A percentile compares a stretch with the other conserved stretches of the same genome.
Evolutionary conservation across 257 asterid species (phyloP).

Genomic region (Solanum infundibuliforme): DNA sequence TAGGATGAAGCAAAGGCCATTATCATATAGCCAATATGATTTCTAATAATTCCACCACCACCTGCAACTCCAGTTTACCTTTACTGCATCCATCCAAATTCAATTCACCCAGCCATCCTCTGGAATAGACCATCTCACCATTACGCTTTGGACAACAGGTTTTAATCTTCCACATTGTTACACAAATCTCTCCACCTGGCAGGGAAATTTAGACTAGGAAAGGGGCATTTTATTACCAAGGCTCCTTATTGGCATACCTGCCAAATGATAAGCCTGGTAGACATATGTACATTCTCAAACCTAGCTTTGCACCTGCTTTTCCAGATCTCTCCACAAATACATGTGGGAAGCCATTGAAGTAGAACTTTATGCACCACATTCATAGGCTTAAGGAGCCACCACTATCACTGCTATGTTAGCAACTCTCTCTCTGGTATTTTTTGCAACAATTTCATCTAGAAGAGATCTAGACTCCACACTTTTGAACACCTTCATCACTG

Average conservation of each 20-base stretch:
- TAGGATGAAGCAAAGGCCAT: not conserved
- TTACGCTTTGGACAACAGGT: not conserved
- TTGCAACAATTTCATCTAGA: not conserved
- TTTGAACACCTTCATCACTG: not conserved
- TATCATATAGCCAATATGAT: not conserved
- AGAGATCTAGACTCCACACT: not conserved
- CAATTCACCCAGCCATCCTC: not conserved
- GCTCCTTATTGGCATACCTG: not conserved
- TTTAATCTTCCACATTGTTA: not conserved
- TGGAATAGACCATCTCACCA: not conserved
- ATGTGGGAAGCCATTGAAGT: not conserved
- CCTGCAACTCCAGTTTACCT: not conserved
- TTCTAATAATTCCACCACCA: not conserved
- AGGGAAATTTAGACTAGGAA: not conserved
- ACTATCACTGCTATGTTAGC: not conserved
- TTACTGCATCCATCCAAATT: not conserved
- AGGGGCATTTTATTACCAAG: not conserved
- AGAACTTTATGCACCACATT: not conserved
- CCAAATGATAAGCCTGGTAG: not conserved
- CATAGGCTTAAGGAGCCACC: not conserved
- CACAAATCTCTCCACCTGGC: not conserved
- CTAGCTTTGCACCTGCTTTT: not conserved
- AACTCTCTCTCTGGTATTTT: not conserved
- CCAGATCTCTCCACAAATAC: not conserved
- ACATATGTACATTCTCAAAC: not conserved